phyloP scores from a whole-genome alignment of 1,284 basidiomycete species.

The Leccinum subspadiceum region DNA sequence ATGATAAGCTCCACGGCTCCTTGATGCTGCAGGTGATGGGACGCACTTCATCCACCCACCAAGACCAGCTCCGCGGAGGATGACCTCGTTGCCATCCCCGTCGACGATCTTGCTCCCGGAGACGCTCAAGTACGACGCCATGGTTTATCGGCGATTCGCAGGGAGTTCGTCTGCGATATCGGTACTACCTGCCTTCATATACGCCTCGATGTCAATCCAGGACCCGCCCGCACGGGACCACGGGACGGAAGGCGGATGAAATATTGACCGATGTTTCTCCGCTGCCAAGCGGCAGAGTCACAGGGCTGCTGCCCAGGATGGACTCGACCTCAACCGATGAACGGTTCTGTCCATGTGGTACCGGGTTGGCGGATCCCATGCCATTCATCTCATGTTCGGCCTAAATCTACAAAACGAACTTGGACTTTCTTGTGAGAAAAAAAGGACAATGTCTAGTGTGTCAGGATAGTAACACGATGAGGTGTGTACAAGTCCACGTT shows the following conservation, averaged over 20 bases:
- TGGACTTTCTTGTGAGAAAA: conserved; percentile 7
- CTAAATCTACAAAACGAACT: conserved; percentile 28
- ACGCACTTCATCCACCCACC: conserved; percentile 71
- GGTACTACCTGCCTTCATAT: conserved; percentile 10
- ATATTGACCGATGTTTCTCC: conserved; percentile 15
- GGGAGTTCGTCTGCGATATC: neutral
- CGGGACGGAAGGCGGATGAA: neutral
- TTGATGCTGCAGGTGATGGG: conserved; percentile 9
- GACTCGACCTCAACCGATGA: neutral
- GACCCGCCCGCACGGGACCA: neutral
- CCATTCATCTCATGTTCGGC: conserved; percentile 7
- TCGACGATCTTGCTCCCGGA: conserved; percentile 58
- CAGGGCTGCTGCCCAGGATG: neutral
- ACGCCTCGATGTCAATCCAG: neutral
- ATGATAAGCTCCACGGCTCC: conserved; percentile 5
- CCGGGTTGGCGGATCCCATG: neutral
- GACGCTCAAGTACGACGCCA: conserved; percentile 48
- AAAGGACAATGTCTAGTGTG: conserved; percentile 20
- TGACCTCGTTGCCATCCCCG: conserved; percentile 51
- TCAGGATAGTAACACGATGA: conserved; percentile 14
- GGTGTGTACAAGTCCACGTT: conserved; percentile 29
- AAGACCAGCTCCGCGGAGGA: conserved; percentile 65
- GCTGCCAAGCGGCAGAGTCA: conserved; percentile 1
- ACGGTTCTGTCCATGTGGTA: neutral
- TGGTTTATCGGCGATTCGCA: conserved; percentile 9